Conservation (phyloP, 2,329 filamentous ascomycete species). For the Fusarium sp. region DNA sequence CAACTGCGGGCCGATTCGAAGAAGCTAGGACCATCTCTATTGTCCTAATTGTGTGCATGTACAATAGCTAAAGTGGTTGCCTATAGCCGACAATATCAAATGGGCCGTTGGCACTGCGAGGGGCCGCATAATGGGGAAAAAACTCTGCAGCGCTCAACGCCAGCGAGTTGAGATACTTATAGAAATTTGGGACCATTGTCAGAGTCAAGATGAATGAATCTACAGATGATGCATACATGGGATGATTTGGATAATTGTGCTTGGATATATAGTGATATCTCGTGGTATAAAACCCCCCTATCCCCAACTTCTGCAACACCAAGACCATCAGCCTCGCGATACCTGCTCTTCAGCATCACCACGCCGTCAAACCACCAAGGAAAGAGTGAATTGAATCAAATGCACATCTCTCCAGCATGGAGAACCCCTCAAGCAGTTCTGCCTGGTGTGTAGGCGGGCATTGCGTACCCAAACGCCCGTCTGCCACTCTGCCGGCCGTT, state of each 20-base stretch:
- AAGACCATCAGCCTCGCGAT: conserved; percentile 9
- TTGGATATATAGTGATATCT: conserved; percentile 1
- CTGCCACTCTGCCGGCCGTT: conserved; percentile 11
- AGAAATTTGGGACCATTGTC: background rate
- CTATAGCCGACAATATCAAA: conserved; percentile 27
- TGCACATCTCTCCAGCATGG: background rate
- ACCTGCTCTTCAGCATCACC: background rate
- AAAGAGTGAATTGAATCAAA: too few species aligned
- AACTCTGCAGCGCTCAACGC: background rate
- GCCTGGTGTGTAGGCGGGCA: too few species aligned
- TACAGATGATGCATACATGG: background rate
- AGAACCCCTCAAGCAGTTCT: background rate
- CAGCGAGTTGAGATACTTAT: conserved; percentile 3
- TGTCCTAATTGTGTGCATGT: background rate
- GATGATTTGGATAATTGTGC: background rate
- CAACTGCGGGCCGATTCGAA: background rate
- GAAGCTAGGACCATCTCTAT: background rate
- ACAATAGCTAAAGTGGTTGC: conserved; percentile 2
- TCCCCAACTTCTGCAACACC: conserved; percentile 7
- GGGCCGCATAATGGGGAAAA: background rate
- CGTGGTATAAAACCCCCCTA: conserved; percentile 6
- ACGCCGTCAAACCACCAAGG: background rate
- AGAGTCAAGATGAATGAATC: background rate
- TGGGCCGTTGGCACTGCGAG: conserved; percentile 3
- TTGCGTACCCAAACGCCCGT: background rate